Evolutionary conservation across 2,329 filamentous ascomycete species (phyloP).

Genomic region (Colletotrichum brevisporum): DNA sequence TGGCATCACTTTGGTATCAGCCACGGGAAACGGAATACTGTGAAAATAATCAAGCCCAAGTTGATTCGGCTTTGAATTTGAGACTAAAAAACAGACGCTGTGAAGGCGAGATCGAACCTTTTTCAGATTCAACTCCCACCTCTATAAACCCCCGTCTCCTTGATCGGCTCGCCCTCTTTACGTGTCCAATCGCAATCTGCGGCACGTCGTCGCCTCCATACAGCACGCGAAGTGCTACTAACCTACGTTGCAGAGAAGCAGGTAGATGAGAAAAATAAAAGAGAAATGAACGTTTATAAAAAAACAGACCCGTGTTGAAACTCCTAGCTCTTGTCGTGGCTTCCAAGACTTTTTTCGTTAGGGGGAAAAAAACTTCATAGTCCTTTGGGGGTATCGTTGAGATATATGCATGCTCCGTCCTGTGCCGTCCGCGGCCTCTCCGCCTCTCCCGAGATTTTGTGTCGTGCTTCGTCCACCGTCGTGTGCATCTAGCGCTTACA

Average conservation of each 20-base stretch:
- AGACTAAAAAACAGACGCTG: conserved; percentile 11
- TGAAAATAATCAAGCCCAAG: conserved; percentile 24
- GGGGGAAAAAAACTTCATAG: conserved; percentile 31
- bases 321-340: conserved; percentile 33
- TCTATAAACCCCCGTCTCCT: not conserved
- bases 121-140: not conserved
- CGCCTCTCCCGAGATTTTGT: conserved; percentile 44
- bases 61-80: conserved; percentile 31
- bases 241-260: not conserved
- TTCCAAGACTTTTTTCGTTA: conserved; percentile 32
- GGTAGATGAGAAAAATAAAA: not conserved
- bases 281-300: conserved; percentile 20
- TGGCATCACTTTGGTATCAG: no score
- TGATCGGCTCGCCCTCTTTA: not conserved
- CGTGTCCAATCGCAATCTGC: conserved; percentile 1
- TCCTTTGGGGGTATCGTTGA: conserved; percentile 58
- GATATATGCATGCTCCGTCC: conserved; percentile 50
- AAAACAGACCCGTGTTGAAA: conserved; percentile 38
- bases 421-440: conserved; percentile 39
- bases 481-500: conserved; percentile 17
- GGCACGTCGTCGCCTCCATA: conserved; percentile 14
- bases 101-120: not conserved
- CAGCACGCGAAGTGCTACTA: conserved; percentile 23
- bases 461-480: conserved; percentile 1
- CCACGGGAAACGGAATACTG: not conserved